A percentile compares a stretch with the other conserved stretches of the same genome.
Conservation (phyloP, 2,329 filamentous ascomycete genomes). For the Ascomycota sp. region DNA sequence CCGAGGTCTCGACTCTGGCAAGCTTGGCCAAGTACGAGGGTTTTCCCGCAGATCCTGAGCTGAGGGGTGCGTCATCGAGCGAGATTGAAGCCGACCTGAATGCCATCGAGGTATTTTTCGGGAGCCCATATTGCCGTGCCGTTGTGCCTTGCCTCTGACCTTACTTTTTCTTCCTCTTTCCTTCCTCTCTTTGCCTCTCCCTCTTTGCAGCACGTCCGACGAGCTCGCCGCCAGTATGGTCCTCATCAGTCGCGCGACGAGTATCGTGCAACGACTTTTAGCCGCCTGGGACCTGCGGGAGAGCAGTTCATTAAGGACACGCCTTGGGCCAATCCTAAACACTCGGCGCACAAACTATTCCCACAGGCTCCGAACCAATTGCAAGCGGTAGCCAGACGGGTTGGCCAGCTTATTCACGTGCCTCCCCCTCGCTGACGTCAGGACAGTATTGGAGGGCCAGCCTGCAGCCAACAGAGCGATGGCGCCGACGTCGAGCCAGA, state of each 20-base stretch:
- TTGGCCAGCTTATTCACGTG: slow-evolving; percentile 5
- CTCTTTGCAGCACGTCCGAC: slow-evolving; percentile 13
- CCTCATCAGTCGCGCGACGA: slow-evolving; percentile 18
- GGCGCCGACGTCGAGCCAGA: slow-evolving; percentile 6
- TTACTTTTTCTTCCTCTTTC: no score
- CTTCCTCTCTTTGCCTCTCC: neutral
- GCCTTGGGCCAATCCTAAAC: slow-evolving; percentile 80
- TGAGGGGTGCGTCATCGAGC: slow-evolving; percentile 47
- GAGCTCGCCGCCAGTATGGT: slow-evolving; percentile 15
- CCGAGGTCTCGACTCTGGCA: slow-evolving; percentile 77
- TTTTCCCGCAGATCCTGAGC: slow-evolving; percentile 82
- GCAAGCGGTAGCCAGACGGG: slow-evolving; percentile 5
- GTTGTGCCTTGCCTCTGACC: slow-evolving; percentile 4
- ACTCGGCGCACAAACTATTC: slow-evolving; percentile 41
- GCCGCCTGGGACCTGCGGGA: slow-evolving; percentile 43
- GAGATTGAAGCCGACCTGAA: slow-evolving; percentile 77
- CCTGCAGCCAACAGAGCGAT: slow-evolving; percentile 9
- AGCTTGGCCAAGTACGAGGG: slow-evolving; percentile 89
- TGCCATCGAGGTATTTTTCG: slow-evolving; percentile 52
- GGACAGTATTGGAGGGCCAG: slow-evolving; percentile 7
- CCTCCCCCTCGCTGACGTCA: slow-evolving; percentile 6
- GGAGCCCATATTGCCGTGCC: slow-evolving; percentile 1
- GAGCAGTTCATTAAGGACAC: slow-evolving; percentile 80
- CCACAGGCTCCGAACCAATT: slow-evolving; percentile 13
- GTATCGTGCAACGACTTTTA: slow-evolving; percentile 19